Evolutionary conservation across 768 basidiomycete genomes (phyloP), one percentile per base, ranked within the genome.

Genomic region (Boletus subcaerulescens): DNA sequence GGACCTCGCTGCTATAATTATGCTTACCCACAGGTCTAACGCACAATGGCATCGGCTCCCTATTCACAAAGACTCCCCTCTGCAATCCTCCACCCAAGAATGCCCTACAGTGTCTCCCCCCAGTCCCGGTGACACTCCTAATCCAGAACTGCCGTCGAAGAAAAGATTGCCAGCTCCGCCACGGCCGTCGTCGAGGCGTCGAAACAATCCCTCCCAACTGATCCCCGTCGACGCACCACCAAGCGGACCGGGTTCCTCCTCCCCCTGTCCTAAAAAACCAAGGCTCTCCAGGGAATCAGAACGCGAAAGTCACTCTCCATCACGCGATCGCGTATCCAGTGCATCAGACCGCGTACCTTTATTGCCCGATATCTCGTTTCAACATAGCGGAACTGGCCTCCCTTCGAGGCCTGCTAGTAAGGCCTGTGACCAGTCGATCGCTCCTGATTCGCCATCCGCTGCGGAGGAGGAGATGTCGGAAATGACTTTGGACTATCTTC

Each of bases 401-500:
- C n/a, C 55, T 31, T 31, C 48, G 17, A 22, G 41, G 8, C 14
- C 42, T 57, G 14, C 36, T 24, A 45, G 32, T 8, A 24, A 15
- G 24, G 31, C 12, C 14, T 1, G 20, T 40, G 40, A 49, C 20
- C 55, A 9, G 35, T 38, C 45, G 33, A 43, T 43, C 13, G 15
- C 14, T 24, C 24, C 47, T 4, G 32, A 26, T 36, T 18, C 38
- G 31, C 32, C 53, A 48, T 53, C 56, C 35, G 32, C 45, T 24
- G 60, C 32, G 36, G 69, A 71, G 41, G 64, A 61, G 5, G 55
- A 57, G 44, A 65, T 67, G 55, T 57, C 69, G 13, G 60, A 65
- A 52, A 69, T 71, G 71, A 60, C 69, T 20, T 41, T 69, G 48
- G 29, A 56, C 46, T 72, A 63, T 61, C 60, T 72, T 61, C 55